Percentiles rank a stretch among this genome's conserved stretches.
Evolutionary conservation across 805 yeast species (phyloP).

Genomic region (Diddensiella santjacobensis): DNA sequence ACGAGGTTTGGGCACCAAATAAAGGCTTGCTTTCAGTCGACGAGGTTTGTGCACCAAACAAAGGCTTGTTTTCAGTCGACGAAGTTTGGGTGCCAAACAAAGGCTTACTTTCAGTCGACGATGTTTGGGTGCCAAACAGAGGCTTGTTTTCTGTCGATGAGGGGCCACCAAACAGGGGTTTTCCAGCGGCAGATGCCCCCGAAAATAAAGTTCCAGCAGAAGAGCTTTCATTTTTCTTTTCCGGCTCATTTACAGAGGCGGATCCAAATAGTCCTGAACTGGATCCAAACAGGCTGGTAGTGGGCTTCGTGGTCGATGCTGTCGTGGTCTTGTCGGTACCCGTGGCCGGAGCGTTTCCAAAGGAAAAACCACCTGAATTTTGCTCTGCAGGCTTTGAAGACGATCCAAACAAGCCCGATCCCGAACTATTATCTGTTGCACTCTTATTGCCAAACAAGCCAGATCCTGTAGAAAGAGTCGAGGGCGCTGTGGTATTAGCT

Average conservation of each 20-base stretch:
- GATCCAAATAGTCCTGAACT: too few species aligned
- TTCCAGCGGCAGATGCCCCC: constrained; percentile 17
- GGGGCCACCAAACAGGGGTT: constrained; percentile 21
- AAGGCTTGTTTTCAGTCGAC: background rate
- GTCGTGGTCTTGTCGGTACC: too few species aligned
- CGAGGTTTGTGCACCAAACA: background rate
- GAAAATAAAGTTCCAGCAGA: too few species aligned
- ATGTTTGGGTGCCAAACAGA: too few species aligned
- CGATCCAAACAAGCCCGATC: constrained; percentile 18
- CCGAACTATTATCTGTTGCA: constrained; percentile 13
- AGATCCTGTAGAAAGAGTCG: constrained; percentile 14
- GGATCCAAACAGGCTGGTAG: too few species aligned
- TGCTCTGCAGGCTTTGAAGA: constrained; percentile 13
- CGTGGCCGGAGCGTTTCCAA: too few species aligned
- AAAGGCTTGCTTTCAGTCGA: background rate
- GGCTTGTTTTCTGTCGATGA: constrained; percentile 16
- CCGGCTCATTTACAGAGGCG: too few species aligned
- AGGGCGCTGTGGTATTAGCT: constrained; percentile 10
- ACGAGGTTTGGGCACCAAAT: background rate
- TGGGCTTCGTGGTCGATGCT: too few species aligned
- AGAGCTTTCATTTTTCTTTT: too few species aligned
- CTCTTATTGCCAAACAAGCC: constrained; percentile 13
- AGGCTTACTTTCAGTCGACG: too few species aligned
- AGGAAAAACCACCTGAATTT: background rate
- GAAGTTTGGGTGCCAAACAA: constrained; percentile 18